A percentile compares a stretch with the other conserved stretches of the same genome.
These are phyloP conservation scores for Ustilago shanxiensis DNA, from an alignment of 1,284 basidiomycete genomes.

Conservation along the genomic window DNA sequence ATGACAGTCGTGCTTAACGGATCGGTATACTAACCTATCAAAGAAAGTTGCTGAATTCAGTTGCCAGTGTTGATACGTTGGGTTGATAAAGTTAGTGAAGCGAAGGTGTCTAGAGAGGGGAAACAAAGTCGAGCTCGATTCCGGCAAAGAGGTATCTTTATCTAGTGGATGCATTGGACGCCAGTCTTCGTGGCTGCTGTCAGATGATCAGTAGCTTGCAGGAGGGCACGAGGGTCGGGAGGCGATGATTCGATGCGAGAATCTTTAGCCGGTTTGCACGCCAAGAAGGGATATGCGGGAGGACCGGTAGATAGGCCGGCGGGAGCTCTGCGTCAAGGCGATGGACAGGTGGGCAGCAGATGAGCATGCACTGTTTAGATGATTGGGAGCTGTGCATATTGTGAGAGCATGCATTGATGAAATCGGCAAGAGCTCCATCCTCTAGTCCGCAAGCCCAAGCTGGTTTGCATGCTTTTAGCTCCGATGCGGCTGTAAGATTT, in stretches of 20 bases:
- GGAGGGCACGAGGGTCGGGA: background rate
- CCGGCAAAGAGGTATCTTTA: background rate
- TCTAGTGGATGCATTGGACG: background rate
- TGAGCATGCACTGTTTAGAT: background rate
- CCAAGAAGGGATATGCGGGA: background rate
- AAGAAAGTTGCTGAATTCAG: background rate
- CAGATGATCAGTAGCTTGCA: background rate
- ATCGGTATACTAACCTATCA: slow-evolving; percentile 1
- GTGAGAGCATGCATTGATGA: background rate
- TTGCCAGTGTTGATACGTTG: background rate
- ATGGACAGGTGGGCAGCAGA: background rate
- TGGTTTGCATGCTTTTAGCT: background rate
- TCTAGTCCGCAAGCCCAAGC: background rate
- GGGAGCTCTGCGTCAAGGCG: background rate
- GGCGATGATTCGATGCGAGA: background rate
- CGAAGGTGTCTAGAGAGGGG: background rate
- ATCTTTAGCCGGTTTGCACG: background rate
- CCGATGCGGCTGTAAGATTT: background rate
- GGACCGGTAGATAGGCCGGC: background rate
- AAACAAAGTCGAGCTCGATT: slow-evolving; percentile 1
- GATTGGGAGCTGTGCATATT: background rate
- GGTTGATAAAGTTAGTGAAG: background rate
- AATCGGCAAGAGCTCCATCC: background rate
- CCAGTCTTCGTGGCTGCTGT: background rate
- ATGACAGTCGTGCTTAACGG: background rate